Conservation (phyloP, 2,329 filamentous ascomycete genomes). For the Clarireedia hainanense region DNA sequence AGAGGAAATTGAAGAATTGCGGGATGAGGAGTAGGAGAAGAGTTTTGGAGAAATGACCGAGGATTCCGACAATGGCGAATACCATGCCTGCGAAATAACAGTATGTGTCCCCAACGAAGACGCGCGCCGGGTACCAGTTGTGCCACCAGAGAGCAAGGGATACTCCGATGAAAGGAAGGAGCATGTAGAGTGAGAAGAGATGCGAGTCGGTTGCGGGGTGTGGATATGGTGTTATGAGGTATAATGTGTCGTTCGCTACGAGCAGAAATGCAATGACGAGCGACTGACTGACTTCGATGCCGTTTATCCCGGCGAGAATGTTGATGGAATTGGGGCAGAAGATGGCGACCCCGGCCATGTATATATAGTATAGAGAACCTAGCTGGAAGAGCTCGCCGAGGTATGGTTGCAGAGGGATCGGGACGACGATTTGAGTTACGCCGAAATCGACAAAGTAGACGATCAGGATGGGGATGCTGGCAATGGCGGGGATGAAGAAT, state of each 20-base stretch:
- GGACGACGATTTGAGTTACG: conserved; percentile 90
- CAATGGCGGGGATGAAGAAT: conserved; percentile 93
- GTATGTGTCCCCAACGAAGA: conserved; percentile 98
- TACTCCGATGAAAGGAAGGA: conserved; percentile 90
- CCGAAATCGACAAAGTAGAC: conserved; percentile 99
- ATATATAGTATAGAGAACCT: conserved; percentile 78
- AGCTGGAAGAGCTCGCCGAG: conserved; percentile 75
- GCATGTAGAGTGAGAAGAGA: conserved; percentile 88
- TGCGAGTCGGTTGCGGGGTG: conserved; percentile 95
- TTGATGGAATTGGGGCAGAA: conserved; percentile 99
- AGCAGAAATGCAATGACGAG: conserved; percentile 81
- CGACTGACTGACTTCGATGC: conserved; percentile 92
- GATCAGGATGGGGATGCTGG: conserved; percentile 85
- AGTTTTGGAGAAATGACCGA: conserved; percentile 97
- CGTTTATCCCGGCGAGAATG: conserved; percentile 98
- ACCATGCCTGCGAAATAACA: conserved; percentile 99
- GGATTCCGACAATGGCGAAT: conserved; percentile 92
- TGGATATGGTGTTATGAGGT: conserved; percentile 74
- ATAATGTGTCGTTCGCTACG: conserved; percentile 78
- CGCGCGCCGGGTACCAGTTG: conserved; percentile 92
- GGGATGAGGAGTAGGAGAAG: conserved; percentile 83
- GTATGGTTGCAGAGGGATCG: conserved; percentile 74
- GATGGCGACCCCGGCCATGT: conserved; percentile 94
- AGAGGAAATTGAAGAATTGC: conserved; percentile 94
- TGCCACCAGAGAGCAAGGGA: conserved; percentile 79